Evolutionary conservation across 2,329 filamentous ascomycete genomes (phyloP), one percentile per base, ranked within the genome.

Genomic region (Leptodontidium sp.): DNA sequence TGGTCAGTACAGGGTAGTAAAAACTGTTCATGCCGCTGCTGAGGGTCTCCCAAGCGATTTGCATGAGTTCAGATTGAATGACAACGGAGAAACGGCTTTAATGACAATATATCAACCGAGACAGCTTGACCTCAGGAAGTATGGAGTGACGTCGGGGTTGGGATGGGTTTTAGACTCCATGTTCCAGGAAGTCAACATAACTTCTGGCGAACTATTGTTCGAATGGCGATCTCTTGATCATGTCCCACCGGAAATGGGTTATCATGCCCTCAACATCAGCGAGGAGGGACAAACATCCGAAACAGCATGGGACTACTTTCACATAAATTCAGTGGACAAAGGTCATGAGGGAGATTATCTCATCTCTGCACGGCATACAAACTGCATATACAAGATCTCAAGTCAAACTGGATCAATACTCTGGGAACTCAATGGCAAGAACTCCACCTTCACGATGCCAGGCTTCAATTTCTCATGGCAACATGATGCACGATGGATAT

Each of bases 181-280:
- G 1, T 50, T 65, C 17, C 52, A 65, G 47, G 64, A 65, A 35
- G 21, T 59, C 26, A 29, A 58, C 17, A 50, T 59, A 12, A 9
- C 12, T 7, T n/a, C 52, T 5, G n/a, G 14, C 3, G 29, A 65
- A 35, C n/a, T 59, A 11, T 26, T 65, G 6, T 65, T 65, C 29
- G 64, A 65, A n/a, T 65, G 64, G 64, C 64, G 43, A 11, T 59
- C 64, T 8, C 40, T 59, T 15, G 64, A 65, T 50, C 64, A 59
- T 21, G n/a, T 55, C 11, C 47, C 26, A 15, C 45, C 26, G 14
- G 59, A 49, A 7, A n/a, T 24, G 11, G 15, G 4, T 57, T 61
- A 45, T 29, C 29, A 64, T 40, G 29, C n/a, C 5, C 21, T 21
- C 43, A 32, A 49, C 29, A 26, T 24, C 9, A 50, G 49, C 21